Conservation (phyloP, 176 grass and related monocot genomes). For the Rhipidocladum racemiflorum region DNA sequence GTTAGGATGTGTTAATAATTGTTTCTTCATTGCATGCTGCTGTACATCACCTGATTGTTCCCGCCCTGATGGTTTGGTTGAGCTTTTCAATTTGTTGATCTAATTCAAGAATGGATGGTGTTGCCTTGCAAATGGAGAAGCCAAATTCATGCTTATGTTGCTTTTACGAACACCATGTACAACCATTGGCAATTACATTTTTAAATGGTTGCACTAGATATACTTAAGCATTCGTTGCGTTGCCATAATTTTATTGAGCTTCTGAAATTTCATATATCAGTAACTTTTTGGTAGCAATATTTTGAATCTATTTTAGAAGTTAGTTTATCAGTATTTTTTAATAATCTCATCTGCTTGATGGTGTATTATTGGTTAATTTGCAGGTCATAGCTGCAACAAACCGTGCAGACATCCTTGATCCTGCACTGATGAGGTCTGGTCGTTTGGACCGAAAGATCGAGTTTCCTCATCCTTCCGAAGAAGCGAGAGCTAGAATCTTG, state of each 20-base stretch:
- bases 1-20: constrained; percentile 24
- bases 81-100: neutral
- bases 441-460: constrained; percentile 93
- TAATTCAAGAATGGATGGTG: neutral
- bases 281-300: neutral
- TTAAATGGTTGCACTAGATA: neutral
- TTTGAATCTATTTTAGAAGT: neutral
- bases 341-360: neutral
- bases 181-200: neutral
- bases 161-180: neutral
- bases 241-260: neutral
- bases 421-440: constrained; percentile 88
- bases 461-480: constrained; percentile 85
- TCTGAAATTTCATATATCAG: neutral
- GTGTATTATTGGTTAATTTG: constrained; percentile 14
- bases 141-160: neutral
- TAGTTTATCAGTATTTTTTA: neutral
- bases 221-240: neutral
- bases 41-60: neutral
- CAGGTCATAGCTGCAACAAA: constrained; percentile 97
- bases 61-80: neutral
- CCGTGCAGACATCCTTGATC: constrained; percentile 86
- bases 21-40: constrained; percentile 5
- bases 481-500: constrained; percentile 89
- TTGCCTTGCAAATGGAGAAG: neutral